Conservation (phyloP, 2,329 filamentous ascomycete genomes). For the Thielaviopsis musarum region DNA sequence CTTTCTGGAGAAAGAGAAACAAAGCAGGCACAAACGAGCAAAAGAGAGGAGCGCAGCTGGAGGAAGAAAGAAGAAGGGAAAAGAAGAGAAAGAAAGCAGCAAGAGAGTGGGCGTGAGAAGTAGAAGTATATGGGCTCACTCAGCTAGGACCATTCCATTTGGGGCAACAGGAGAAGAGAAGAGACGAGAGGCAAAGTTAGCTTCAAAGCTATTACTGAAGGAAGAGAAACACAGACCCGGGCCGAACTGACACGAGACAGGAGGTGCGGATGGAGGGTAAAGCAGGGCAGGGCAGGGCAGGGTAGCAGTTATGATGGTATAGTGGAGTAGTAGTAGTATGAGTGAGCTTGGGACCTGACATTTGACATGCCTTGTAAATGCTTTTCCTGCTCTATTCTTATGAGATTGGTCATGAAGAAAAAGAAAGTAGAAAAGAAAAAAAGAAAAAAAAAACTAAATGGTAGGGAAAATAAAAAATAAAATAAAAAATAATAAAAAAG, state of each 20-base stretch:
- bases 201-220: neutral
- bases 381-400: too few relatives aligned
- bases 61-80: neutral
- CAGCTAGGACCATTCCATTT: too few relatives aligned
- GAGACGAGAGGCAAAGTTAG: conserved; percentile 12
- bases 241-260: neutral
- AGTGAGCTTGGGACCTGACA: too few relatives aligned
- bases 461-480: too few relatives aligned
- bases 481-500: too few relatives aligned
- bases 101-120: conserved; percentile 23
- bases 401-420: too few relatives aligned
- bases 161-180: conserved; percentile 4
- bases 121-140: conserved; percentile 21
- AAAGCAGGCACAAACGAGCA: neutral
- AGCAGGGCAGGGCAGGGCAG: neutral
- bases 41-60: neutral
- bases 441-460: too few relatives aligned
- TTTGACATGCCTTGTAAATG: too few relatives aligned
- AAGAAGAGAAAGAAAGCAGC: conserved; percentile 33
- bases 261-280: neutral
- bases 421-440: too few relatives aligned
- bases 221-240: conserved; percentile 12
- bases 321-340: too few relatives aligned
- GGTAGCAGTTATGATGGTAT: too few relatives aligned
- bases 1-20: neutral